These are phyloP conservation scores for Globisporangium cylindrosporum DNA, from an alignment of 352 stramenopile species.

Conservation along the genomic window DNA sequence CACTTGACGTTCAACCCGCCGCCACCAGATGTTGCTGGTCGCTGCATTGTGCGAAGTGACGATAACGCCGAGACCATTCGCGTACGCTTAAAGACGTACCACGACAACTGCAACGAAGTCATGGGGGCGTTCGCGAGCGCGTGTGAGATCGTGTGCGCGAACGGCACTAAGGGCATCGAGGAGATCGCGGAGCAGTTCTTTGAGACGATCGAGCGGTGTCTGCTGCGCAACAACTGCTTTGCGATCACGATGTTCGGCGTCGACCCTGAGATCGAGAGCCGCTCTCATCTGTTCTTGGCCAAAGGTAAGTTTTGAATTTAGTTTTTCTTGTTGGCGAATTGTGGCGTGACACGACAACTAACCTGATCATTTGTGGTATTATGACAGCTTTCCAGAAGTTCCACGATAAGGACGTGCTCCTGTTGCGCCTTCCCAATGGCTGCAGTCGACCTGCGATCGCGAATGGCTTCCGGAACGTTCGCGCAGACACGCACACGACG, in stretches of 20 bases:
- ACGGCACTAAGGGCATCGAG: slow-evolving; percentile 53
- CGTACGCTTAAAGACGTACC: slow-evolving; percentile 83
- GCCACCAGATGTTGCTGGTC: slow-evolving; percentile 52
- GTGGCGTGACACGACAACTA: background rate
- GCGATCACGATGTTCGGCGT: slow-evolving; percentile 57
- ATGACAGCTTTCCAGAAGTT: slow-evolving; percentile 56
- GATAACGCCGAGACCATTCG: slow-evolving; percentile 90
- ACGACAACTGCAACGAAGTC: slow-evolving; percentile 62
- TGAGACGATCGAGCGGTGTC: slow-evolving; percentile 39
- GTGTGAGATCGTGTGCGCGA: slow-evolving; percentile 42
- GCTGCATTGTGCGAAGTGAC: slow-evolving; percentile 69
- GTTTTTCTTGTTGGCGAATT: background rate
- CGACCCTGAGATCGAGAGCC: slow-evolving; percentile 30
- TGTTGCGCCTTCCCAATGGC: slow-evolving; percentile 49
- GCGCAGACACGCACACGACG: slow-evolving; percentile 31
- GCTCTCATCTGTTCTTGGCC: slow-evolving; percentile 47
- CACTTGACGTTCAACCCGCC: slow-evolving; percentile 87
- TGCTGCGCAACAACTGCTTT: slow-evolving; percentile 63
- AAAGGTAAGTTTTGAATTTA: slow-evolving; percentile 33
- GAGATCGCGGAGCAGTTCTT: slow-evolving; percentile 54
- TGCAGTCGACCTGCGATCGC: slow-evolving; percentile 38
- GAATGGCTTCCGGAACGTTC: slow-evolving; percentile 44
- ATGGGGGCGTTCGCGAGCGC: slow-evolving; percentile 30
- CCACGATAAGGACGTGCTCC: slow-evolving; percentile 50
- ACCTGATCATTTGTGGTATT: background rate